Evolutionary conservation across 495 filamentous ascomycete genomes (phyloP).

Genomic region (Trichoderma gamsii): DNA sequence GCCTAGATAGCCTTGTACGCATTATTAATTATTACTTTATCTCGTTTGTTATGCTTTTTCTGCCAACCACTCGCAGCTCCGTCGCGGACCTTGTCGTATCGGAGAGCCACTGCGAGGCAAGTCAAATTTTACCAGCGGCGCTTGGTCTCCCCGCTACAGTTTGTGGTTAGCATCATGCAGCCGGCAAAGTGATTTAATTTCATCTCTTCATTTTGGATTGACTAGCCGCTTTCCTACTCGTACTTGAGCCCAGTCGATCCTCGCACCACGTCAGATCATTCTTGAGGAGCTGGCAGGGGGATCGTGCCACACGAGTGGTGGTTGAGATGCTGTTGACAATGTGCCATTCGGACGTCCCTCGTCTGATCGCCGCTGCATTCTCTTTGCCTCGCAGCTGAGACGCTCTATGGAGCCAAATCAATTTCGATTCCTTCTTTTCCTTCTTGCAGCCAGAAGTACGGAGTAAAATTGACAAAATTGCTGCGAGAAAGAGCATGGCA

Average conservation of each 20-base stretch:
- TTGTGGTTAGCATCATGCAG: slow-evolving; percentile 7
- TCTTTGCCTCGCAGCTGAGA: neutral
- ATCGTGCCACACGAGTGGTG: neutral
- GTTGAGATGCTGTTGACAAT: neutral
- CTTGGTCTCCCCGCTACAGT: neutral
- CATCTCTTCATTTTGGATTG: neutral
- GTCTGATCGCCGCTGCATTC: neutral
- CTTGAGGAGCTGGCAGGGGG: neutral
- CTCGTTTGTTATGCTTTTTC: neutral
- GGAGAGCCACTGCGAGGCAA: too few relatives aligned
- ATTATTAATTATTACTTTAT: neutral
- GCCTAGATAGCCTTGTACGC: too few relatives aligned
- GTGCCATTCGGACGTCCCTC: neutral
- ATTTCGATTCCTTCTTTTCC: too few relatives aligned
- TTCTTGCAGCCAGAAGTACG: too few relatives aligned
- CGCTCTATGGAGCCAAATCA: neutral
- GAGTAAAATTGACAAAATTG: neutral
- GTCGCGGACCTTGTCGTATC: too few relatives aligned
- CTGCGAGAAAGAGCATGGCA: neutral
- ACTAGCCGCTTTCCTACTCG: neutral
- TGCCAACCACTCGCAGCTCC: neutral
- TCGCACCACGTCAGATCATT: slow-evolving; percentile 14
- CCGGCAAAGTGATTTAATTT: neutral
- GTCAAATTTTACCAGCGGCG: neutral
- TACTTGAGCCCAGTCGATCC: neutral